phyloP scores from a whole-genome alignment of 1,284 basidiomycete species.

The Microbotryomycetes sp. region DNA sequence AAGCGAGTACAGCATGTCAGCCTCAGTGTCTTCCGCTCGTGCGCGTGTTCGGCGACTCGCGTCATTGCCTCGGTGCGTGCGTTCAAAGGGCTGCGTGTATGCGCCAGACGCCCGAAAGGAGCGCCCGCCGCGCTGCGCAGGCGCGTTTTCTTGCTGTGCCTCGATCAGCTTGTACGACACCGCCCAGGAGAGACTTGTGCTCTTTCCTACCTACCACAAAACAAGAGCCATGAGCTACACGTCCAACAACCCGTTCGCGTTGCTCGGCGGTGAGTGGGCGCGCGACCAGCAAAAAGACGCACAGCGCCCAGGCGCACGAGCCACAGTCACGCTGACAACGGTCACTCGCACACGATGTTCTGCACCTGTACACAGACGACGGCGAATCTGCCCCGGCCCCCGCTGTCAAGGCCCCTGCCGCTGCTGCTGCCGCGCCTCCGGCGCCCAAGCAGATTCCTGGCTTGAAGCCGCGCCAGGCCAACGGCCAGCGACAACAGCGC shows the following conservation, averaged over 20 bases:
- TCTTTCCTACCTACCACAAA: background rate
- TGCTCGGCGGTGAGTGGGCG: background rate
- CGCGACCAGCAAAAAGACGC: background rate
- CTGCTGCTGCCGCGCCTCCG: slow-evolving; percentile 9
- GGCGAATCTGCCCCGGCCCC: slow-evolving; percentile 13
- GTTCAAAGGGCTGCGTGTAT: background rate
- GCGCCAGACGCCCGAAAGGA: background rate
- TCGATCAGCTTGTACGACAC: background rate
- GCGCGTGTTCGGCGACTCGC: no score
- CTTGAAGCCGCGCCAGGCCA: slow-evolving; percentile 9
- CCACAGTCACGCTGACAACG: background rate
- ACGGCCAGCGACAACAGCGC: slow-evolving; percentile 3
- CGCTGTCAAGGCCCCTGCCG: slow-evolving; percentile 19
- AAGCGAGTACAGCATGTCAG: no score
- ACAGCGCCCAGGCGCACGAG: background rate
- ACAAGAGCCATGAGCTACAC: background rate
- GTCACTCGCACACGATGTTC: no score
- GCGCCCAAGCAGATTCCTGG: slow-evolving; percentile 6
- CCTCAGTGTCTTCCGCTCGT: no score
- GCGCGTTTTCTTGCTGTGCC: background rate
- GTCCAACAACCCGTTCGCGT: background rate
- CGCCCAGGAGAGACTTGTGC: background rate
- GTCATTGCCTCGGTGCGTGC: background rate
- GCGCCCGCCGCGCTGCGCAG: no score
- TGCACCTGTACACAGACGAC: no score